A percentile compares a stretch with the other conserved stretches of the same genome.
Conservation (phyloP, 1,139 yeast species). For the Blastobotrys raffinosifermentans region DNA sequence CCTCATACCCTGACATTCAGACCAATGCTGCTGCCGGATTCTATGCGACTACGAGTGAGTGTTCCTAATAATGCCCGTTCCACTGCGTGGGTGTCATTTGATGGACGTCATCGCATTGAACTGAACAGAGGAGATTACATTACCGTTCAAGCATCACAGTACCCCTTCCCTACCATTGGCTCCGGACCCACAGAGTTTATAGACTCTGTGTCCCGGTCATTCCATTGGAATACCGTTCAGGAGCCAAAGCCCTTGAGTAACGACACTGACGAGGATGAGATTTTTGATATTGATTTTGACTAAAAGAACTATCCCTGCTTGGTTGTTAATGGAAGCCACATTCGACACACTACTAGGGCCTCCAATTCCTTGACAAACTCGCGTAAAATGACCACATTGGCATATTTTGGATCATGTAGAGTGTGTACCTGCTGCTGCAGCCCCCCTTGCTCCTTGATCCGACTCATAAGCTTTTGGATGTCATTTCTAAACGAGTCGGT, state of each 20-base stretch:
- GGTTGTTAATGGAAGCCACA: no score
- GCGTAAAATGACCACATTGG: slow-evolving; percentile 20
- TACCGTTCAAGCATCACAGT: slow-evolving; percentile 69
- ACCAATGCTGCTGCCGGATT: slow-evolving; percentile 81
- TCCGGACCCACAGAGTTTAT: slow-evolving; percentile 72
- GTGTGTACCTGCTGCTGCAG: slow-evolving; percentile 7
- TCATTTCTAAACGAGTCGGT: no score
- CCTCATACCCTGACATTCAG: slow-evolving; percentile 87
- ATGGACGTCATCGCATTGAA: slow-evolving; percentile 74
- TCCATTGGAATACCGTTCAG: slow-evolving; percentile 84
- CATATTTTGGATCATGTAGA: slow-evolving; percentile 13
- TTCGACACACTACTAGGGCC: slow-evolving; percentile 24
- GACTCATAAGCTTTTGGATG: no score
- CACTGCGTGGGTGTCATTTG: slow-evolving; percentile 89
- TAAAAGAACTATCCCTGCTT: no score
- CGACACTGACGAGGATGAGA: slow-evolving; percentile 3
- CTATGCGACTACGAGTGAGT: slow-evolving; percentile 69
- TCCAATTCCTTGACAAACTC: slow-evolving; percentile 26
- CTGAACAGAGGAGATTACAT: slow-evolving; percentile 69
- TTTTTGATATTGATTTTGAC: slow-evolving; percentile 12
- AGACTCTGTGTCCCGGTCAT: slow-evolving; percentile 73
- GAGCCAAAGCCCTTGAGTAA: slow-evolving; percentile 62
- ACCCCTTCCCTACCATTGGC: slow-evolving; percentile 80
- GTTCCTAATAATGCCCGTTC: slow-evolving; percentile 67
- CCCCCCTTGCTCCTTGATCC: slow-evolving; percentile 7